A percentile compares a stretch with the other conserved stretches of the same genome.
Evolutionary conservation across 140 eudicot genomes (phyloP).

Genomic region (Cichorium intybus): DNA sequence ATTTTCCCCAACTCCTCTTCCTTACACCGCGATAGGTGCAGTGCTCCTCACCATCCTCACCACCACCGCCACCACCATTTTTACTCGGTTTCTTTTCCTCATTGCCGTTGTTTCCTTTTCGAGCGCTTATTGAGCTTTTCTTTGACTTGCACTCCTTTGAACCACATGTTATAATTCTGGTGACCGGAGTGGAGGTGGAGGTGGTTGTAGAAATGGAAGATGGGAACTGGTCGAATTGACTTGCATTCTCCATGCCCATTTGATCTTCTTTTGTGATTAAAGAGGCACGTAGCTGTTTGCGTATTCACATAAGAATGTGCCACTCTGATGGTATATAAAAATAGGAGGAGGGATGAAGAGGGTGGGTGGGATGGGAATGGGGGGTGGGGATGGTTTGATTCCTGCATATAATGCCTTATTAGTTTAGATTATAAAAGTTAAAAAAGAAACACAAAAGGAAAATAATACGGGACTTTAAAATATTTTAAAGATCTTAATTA

Average conservation of each 20-base stretch:
- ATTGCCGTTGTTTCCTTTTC: conserved; percentile 36
- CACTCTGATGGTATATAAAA: conserved; percentile 21
- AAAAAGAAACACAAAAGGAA: conserved; percentile 15
- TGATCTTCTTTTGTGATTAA: conserved; percentile 25
- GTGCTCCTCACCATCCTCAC: conserved; percentile 19
- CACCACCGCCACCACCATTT: not conserved
- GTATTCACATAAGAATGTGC: conserved; percentile 15
- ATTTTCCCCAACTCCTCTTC: conserved; percentile 76
- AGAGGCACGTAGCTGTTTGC: not conserved
- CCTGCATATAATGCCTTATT: conserved; percentile 19
- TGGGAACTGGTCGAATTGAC: conserved; percentile 21
- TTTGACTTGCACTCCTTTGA: conserved; percentile 13
- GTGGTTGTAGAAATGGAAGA: conserved; percentile 22
- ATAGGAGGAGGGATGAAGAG: conserved; percentile 12
- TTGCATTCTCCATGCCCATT: conserved; percentile 31
- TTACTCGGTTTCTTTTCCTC: conserved; percentile 16
- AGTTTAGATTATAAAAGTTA: conserved; percentile 19
- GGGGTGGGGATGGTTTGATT: conserved; percentile 25
- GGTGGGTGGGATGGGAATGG: not conserved
- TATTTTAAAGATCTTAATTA: not conserved
- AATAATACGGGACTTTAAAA: conserved; percentile 3
- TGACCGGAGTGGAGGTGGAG: not conserved
- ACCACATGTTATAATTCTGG: not conserved
- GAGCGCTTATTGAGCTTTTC: conserved; percentile 13
- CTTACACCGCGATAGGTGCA: conserved; percentile 60